These are phyloP conservation scores for Penicillium sp. DNA, from an alignment of 2,329 filamentous ascomycete species.

Conservation along the genomic window DNA sequence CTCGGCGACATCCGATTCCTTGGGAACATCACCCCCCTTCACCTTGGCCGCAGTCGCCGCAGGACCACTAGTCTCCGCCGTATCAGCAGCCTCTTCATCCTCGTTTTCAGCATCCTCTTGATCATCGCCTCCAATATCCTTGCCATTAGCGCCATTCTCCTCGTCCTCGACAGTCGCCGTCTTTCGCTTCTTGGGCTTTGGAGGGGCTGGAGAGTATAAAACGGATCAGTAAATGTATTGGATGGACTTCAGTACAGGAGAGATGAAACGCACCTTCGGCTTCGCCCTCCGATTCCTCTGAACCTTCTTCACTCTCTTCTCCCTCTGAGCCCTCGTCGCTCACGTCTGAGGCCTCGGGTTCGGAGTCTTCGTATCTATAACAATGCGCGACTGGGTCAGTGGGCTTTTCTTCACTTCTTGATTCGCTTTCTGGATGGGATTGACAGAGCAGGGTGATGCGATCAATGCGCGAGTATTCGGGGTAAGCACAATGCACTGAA, in stretches of 20 bases:
- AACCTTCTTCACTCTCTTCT: constrained; percentile 26
- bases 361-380: constrained; percentile 36
- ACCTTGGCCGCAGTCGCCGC: constrained; percentile 32
- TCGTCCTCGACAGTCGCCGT: constrained; percentile 21
- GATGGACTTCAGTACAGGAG: neutral
- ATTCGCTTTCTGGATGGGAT: neutral
- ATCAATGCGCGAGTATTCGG: constrained; percentile 4
- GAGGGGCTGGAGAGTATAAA: constrained; percentile 17
- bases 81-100: constrained; percentile 22
- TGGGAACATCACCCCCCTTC: constrained; percentile 29
- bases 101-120: constrained; percentile 13
- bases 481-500: neutral
- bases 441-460: neutral
- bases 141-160: constrained; percentile 18
- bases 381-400: constrained; percentile 5
- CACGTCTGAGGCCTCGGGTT: constrained; percentile 27
- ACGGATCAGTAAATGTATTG: neutral
- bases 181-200: constrained; percentile 33
- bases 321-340: constrained; percentile 28
- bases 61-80: constrained; percentile 33
- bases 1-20: constrained; percentile 30
- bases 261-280: constrained; percentile 17
- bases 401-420: neutral
- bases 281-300: constrained; percentile 7
- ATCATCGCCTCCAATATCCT: constrained; percentile 10